Base-by-base conservation (phyloP, 2,329 filamentous ascomycete species). In the Arthroderma sp. region DNA sequence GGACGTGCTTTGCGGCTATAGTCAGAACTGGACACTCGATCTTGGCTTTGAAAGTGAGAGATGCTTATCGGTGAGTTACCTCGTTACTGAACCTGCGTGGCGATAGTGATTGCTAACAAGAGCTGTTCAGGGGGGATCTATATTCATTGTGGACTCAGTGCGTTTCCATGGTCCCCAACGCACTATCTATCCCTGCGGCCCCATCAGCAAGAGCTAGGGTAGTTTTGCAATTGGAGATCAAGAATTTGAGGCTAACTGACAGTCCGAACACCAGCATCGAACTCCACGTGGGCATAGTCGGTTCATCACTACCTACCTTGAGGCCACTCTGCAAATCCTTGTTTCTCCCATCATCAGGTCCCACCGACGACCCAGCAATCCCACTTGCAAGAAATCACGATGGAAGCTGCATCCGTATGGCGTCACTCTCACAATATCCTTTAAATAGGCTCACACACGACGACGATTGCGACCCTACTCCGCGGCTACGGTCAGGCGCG, bases 21-120 rank as follows among this genome's bases (percentile, higher is more conserved):
- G 53, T 66, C 31, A 70, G 68, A 51, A 58, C 60, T 7, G 48
- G 61, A n/a, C 58, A 58, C 43, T 62, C 65, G 37, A 61, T 65
- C 27, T 52, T 56, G 5, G 62, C 60, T 37, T 53, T 57, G 4
- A 52, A 52, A 5, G 49, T 57, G 27, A 49, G 45, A 3, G 60
- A 67, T 40, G 54, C 53, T 40, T 66, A 61, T 15, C 66, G 60
- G 55, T 59, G 55, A 31, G 53, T 47, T 39, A 4, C 6, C 34
- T 15, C 10, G 3, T n/a, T n/a, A 6, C n/a, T 4, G n/a, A 10
- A 4, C 9, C 11, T 36, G 30, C 27, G 29, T 6, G 22, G 4
- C 11, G 33, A 40, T 32, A 31, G 33, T 2, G 22, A 42, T 36
- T 8, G 4, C 43, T 48, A 47, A 46, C 39, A 32, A 9, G 6